phyloP scores from a whole-genome alignment of 257 asterid species.

The Thymus quinquecostatus region DNA sequence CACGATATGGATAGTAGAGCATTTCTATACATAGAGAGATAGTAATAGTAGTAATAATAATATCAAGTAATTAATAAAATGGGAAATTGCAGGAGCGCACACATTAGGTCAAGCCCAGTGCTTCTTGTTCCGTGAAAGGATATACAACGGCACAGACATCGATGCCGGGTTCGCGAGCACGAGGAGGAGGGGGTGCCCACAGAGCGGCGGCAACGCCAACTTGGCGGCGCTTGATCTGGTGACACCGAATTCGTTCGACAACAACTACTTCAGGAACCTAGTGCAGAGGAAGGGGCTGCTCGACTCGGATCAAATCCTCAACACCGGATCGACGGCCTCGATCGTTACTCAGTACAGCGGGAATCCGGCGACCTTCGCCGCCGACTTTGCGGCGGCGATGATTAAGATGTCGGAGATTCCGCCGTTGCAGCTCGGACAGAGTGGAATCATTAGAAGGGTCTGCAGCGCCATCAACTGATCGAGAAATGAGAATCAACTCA shows the following conservation, averaged over 20 bases:
- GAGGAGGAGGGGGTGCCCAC: slow-evolving; percentile 43
- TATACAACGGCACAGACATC: slow-evolving; percentile 48
- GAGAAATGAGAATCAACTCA: not conserved
- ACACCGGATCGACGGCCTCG: slow-evolving; percentile 30
- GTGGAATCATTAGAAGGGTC: slow-evolving; percentile 41
- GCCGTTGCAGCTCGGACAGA: slow-evolving; percentile 34
- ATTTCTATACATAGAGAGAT: no score
- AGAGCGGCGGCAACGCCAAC: slow-evolving; percentile 36
- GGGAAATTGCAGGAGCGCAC: slow-evolving; percentile 38
- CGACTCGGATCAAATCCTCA: slow-evolving; percentile 45
- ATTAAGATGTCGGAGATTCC: slow-evolving; percentile 51
- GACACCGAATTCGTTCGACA: slow-evolving; percentile 51
- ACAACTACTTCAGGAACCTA: slow-evolving; percentile 46
- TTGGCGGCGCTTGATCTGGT: slow-evolving; percentile 54
- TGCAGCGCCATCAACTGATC: slow-evolving; percentile 40
- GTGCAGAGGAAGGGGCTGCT: slow-evolving; percentile 44
- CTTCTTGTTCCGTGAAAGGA: slow-evolving; percentile 40
- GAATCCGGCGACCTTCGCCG: slow-evolving; percentile 25
- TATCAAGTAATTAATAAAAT: no score
- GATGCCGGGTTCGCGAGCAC: slow-evolving; percentile 45
- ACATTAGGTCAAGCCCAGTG: slow-evolving; percentile 49
- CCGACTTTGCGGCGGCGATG: slow-evolving; percentile 46
- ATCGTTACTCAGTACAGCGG: slow-evolving; percentile 30
- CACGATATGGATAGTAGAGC: no score
- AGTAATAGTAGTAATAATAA: no score